Evolutionary conservation across 2,329 filamentous ascomycete species (phyloP), one percentile per base, ranked within the genome.

Genomic region (Paracoccidioides brasiliensis): DNA sequence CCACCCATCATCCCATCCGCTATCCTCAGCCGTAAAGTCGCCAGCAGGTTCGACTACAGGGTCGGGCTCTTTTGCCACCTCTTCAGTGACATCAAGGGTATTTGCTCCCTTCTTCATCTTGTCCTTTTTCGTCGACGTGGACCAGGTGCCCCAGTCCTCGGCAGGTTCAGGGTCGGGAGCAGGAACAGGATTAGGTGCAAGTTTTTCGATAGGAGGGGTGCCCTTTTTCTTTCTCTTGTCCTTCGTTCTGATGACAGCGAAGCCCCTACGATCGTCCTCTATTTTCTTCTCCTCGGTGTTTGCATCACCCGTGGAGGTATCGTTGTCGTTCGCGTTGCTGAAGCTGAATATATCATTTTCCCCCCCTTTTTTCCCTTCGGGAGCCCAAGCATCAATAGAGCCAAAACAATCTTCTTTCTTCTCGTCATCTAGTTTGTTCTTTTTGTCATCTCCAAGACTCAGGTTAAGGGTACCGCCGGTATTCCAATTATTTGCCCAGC

Each of bases 401-500:
- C 62, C 61, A 9, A 55, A 61, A 55, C 61, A 52, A 28, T 63
- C 68, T 55, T 65, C 61, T 55, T 62, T 63, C n/a, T 57, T 59
- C 51, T 62, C 60, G n/a, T 59, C 60, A n/a, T 60, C 56, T 43
- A 30, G 41, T n/a, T 64, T 65, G 10, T 70, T 66, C 54, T 67
- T 66, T 14, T 65, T 62, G 28, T 64, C 62, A 14, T 63, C 60
- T 14, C 69, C 61, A 38, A 70, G 70, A 15, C 69, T 60, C 32
- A 70, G 70, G 49, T 72, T 69, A 59, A 76, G 75, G 52, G 69
- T 72, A 12, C 63, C 66, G 46, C 77, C 78, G n/a, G 78, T 76
- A 58, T 70, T 74, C 80, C 81, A 84, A 60, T 74, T 79, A 57
- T 76, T 76, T 38, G 80, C 80, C 81, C 82, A 86, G 42, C 74